phyloP scores from a whole-genome alignment of 2,329 filamentous ascomycete genomes.

The Didymella exigua region DNA sequence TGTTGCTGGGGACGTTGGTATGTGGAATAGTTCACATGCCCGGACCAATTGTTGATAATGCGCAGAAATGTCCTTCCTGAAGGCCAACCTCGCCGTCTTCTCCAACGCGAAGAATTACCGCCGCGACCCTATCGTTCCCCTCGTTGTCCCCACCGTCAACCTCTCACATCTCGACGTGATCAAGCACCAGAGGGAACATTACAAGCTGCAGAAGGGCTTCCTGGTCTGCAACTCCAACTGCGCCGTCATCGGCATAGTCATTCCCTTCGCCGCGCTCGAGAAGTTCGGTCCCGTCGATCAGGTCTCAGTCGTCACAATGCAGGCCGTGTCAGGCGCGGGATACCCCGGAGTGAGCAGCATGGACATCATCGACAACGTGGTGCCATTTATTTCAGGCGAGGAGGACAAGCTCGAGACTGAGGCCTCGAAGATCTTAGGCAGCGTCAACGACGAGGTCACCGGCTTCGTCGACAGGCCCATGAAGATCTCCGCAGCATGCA shows the following conservation, averaged over 20 bases:
- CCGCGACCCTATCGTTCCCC: slow-evolving; percentile 83
- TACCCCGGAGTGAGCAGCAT: slow-evolving; percentile 88
- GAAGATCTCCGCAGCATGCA: slow-evolving; percentile 85
- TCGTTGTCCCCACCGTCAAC: slow-evolving; percentile 96
- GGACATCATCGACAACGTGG: slow-evolving; percentile 96
- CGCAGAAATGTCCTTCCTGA: slow-evolving; percentile 83
- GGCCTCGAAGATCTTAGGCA: slow-evolving; percentile 90
- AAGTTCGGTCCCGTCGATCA: slow-evolving; percentile 78
- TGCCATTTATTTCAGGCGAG: slow-evolving; percentile 90
- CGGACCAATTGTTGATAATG: not conserved
- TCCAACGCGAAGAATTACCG: slow-evolving; percentile 99
- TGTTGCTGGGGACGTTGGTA: slow-evolving; percentile 89
- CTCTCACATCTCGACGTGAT: slow-evolving; percentile 85
- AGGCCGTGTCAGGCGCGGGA: slow-evolving; percentile 91
- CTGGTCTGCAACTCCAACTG: slow-evolving; percentile 98
- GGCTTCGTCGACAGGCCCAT: slow-evolving; percentile 79
- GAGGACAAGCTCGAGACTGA: slow-evolving; percentile 97
- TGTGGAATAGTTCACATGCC: slow-evolving; percentile 26
- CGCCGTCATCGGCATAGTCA: slow-evolving; percentile 93
- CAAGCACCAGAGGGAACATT: slow-evolving; percentile 79
- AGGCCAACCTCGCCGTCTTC: slow-evolving; percentile 87
- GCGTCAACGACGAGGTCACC: slow-evolving; percentile 71
- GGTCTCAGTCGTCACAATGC: slow-evolving; percentile 90
- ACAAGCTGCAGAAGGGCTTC: slow-evolving; percentile 81
- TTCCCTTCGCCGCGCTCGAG: slow-evolving; percentile 87